Evolutionary conservation across 345 rosid genomes (phyloP).

Genomic region (Heritiera littoralis): DNA sequence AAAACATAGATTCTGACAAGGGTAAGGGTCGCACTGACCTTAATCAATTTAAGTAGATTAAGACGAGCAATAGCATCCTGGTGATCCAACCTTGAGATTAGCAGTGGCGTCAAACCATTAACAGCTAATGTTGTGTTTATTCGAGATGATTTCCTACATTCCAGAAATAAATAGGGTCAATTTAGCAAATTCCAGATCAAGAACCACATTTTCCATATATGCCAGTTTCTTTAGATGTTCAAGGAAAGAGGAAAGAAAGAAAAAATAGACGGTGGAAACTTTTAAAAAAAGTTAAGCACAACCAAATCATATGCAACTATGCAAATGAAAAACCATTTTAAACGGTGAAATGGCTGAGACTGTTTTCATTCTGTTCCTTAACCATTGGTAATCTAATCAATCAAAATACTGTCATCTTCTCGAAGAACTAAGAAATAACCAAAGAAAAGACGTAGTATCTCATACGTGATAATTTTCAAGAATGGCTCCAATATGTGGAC

Average conservation of each 20-base stretch:
- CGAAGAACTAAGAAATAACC: not conserved
- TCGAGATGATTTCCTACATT: conserved; percentile 83
- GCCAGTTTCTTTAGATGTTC: not conserved
- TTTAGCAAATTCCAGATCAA: not conserved
- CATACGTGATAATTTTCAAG: conserved; percentile 95
- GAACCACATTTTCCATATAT: not conserved
- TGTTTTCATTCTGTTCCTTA: not conserved
- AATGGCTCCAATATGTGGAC: conserved; percentile 98
- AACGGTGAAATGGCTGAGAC: conserved; percentile 3
- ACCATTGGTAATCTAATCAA: not conserved
- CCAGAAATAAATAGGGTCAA: conserved; percentile 18
- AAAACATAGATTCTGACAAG: not conserved
- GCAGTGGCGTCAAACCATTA: conserved; percentile 91
- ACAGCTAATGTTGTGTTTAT: conserved; percentile 96
- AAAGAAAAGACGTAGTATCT: not conserved
- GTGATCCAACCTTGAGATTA: conserved; percentile 83
- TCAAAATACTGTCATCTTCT: not conserved
- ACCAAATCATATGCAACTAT: not conserved
- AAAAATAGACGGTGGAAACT: not conserved
- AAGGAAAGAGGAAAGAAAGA: not conserved
- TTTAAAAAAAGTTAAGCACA: not conserved
- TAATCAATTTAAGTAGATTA: conserved; percentile 86
- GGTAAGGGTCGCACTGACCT: conserved; percentile 44
- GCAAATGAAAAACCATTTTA: not conserved
- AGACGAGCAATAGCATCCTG: conserved; percentile 98